A percentile compares a stretch with the other conserved stretches of the same genome.
Evolutionary conservation across 257 asterid species (phyloP).

Genomic region (Cruciata laevipes): DNA sequence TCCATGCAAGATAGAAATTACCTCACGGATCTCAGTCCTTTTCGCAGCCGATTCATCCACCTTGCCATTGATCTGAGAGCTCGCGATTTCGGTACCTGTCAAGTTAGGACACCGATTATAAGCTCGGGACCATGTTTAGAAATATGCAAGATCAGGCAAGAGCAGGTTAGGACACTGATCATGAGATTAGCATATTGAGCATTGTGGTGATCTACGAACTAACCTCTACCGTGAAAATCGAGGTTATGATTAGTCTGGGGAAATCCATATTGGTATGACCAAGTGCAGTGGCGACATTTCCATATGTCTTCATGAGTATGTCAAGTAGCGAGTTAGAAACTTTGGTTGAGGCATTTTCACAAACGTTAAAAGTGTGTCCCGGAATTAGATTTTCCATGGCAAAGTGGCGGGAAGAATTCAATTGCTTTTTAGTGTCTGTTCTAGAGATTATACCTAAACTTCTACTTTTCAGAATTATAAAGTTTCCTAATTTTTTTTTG

Average conservation of each 20-base stretch:
- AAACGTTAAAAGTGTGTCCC: conserved; percentile 1
- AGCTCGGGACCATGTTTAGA: background rate
- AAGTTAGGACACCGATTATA: no score
- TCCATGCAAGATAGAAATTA: conserved; percentile 19
- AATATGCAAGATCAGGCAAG: background rate
- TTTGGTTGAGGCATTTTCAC: conserved; percentile 11
- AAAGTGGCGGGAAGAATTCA: no score
- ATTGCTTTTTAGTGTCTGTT: no score
- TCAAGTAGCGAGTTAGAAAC: conserved; percentile 3
- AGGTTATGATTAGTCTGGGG: conserved; percentile 25
- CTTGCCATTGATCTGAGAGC: conserved; percentile 4
- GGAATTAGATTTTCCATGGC: no score
- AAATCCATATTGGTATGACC: conserved; percentile 38
- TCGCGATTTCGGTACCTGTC: conserved; percentile 12
- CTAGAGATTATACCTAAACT: no score
- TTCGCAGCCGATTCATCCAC: conserved; percentile 13
- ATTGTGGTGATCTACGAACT: conserved; percentile 17
- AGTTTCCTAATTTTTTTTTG: no score
- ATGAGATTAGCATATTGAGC: background rate
- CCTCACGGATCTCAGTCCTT: conserved; percentile 9
- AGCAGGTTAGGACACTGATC: background rate
- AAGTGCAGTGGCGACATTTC: conserved; percentile 50
- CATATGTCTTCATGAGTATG: conserved; percentile 33
- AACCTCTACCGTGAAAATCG: conserved; percentile 30
- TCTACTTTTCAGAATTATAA: no score